Evolutionary conservation across 2,329 filamentous ascomycete genomes (phyloP), one percentile per base, ranked within the genome.

Genomic region (Stemphylium beticola): DNA sequence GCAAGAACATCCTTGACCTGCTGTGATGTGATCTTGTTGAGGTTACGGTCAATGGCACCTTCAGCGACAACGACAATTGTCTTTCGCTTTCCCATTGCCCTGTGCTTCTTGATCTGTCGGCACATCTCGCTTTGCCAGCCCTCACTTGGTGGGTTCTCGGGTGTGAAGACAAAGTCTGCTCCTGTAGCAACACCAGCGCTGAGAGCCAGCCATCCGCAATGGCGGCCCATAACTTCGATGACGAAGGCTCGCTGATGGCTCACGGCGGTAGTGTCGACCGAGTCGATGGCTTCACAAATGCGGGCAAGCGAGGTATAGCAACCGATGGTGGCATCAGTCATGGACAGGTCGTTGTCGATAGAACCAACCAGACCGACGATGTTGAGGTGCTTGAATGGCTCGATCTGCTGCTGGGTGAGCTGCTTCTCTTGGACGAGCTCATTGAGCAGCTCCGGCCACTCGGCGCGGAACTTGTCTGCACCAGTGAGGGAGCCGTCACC

Each of bases 51-150:
- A n/a, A 72, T 70, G 37, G 95, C 95, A 64, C 95, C 95, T 78
- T 99, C 95, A 47, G 95, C 95, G 47, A 99, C 90, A 67, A 99
- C 96, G 68, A 99, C 93, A 67, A 98, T 98, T 1, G 95, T 98
- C 82, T 96, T 96, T 68, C 95, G 86, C 84, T 98, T 99, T 71
- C 95, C 95, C 71, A 92, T 83, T 58, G 83, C 82, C 62, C 95
- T 88, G 78, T 98, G 95, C 87, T 95, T 73, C 59, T 67, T 60
- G 49, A 62, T 54, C 55, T 67, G 61, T 68, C 53, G 67, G 58
- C 66, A 63, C 60, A 69, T 70, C 18, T 69, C 63, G 31, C 61
- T 85, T 74, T 90, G 87, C 95, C 95, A 99, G 69, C 93, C 89
- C 59, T 91, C 87, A 55, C 87, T 83, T 40, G 92, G 91, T 55